Percentiles rank a stretch among this genome's conserved stretches.
phyloP scores from a whole-genome alignment of 2,329 filamentous ascomycete genomes.

The Trichophaea hybrida region DNA sequence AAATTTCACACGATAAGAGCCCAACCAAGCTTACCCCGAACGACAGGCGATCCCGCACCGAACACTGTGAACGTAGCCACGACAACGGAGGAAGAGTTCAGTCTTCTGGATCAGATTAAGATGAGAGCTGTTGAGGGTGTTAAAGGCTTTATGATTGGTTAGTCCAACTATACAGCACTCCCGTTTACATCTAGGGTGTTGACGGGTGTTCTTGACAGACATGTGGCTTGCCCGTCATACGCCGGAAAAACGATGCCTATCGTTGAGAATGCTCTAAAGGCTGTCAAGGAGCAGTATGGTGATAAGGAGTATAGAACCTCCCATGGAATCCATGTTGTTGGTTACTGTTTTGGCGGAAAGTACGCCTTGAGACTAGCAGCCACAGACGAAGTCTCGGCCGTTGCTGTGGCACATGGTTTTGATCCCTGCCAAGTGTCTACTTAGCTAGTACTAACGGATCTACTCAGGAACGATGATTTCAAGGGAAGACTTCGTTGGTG shows the following conservation, averaged over 20 bases:
- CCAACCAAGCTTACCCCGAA: background rate
- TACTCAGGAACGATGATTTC: slow-evolving; percentile 46
- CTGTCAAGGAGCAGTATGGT: slow-evolving; percentile 61
- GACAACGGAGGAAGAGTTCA: slow-evolving; percentile 32
- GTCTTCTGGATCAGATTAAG: slow-evolving; percentile 59
- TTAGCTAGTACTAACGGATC: slow-evolving; percentile 3
- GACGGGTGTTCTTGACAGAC: slow-evolving; percentile 35
- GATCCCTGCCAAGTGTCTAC: background rate
- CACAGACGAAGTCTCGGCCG: slow-evolving; percentile 51
- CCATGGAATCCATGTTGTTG: slow-evolving; percentile 60
- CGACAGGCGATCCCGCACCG: slow-evolving; percentile 54
- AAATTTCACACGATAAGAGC: background rate
- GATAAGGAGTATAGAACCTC: slow-evolving; percentile 40
- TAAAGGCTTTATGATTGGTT: slow-evolving; percentile 61
- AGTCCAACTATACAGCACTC: background rate
- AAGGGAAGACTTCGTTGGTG: slow-evolving; percentile 53
- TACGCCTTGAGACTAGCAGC: slow-evolving; percentile 58
- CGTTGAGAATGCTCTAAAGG: slow-evolving; percentile 58
- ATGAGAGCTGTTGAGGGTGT: slow-evolving; percentile 59
- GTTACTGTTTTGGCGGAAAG: slow-evolving; percentile 68
- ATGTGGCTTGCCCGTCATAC: slow-evolving; percentile 86
- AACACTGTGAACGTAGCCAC: slow-evolving; percentile 44
- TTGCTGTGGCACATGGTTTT: slow-evolving; percentile 57
- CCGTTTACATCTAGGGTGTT: background rate
- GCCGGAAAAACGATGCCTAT: slow-evolving; percentile 69